Conservation (phyloP, 176 grass and related monocot species). For the Oryza rufipogon region DNA sequence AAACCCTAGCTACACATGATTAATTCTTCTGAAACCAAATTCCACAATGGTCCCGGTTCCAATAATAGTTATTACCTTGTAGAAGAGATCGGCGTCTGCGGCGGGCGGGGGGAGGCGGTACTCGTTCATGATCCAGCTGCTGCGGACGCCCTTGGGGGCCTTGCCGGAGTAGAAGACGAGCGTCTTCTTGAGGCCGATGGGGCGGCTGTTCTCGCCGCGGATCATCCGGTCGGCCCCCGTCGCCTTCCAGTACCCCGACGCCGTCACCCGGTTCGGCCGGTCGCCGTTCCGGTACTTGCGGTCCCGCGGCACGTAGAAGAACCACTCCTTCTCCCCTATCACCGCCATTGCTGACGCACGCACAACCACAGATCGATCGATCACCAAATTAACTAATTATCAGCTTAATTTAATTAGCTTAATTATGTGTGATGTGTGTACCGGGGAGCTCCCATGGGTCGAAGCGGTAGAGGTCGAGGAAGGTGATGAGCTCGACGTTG, state of each 20-base stretch:
- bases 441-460: slow-evolving; percentile 93
- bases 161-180: slow-evolving; percentile 99
- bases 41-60: too few relatives aligned
- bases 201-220: slow-evolving; percentile 68
- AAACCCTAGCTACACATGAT: slow-evolving; percentile 30
- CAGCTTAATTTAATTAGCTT: not conserved
- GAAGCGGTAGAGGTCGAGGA: slow-evolving; percentile 87
- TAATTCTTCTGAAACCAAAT: too few relatives aligned
- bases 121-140: slow-evolving; percentile 99
- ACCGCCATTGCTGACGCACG: slow-evolving; percentile 68
- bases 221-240: slow-evolving; percentile 93
- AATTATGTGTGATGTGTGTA: not conserved
- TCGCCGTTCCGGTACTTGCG: slow-evolving; percentile 97
- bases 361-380: not conserved
- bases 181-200: slow-evolving; percentile 96
- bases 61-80: slow-evolving; percentile 45
- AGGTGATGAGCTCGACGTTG: slow-evolving; percentile 94
- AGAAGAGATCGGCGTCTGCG: slow-evolving; percentile 56
- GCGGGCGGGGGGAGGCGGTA: slow-evolving; percentile 72
- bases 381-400: not conserved
- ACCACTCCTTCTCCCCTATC: slow-evolving; percentile 99
- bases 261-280: slow-evolving; percentile 91
- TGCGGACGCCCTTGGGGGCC: slow-evolving; percentile 86
- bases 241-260: slow-evolving; percentile 99
- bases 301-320: slow-evolving; percentile 95